Conservation (phyloP, 768 basidiomycete genomes). For the Boletus sensibilis region DNA sequence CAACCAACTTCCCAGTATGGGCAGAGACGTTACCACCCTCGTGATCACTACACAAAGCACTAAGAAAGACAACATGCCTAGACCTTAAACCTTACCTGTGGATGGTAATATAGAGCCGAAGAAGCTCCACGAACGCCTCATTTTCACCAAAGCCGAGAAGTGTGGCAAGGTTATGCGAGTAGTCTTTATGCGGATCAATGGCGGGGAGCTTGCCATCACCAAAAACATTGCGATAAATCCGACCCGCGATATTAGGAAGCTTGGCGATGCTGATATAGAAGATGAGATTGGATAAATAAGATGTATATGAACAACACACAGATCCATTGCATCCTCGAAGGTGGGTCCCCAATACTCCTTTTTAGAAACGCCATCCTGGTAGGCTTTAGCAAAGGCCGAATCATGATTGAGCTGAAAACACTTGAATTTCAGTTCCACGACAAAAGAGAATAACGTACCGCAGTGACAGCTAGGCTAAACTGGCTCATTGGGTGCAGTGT, state of each 20-base stretch:
- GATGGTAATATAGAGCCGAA: slow-evolving; percentile 95
- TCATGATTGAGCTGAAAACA: slow-evolving; percentile 77
- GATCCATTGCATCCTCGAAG: slow-evolving; percentile 87
- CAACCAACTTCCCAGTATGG: slow-evolving; percentile 90
- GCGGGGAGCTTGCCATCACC: slow-evolving; percentile 84
- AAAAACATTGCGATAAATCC: slow-evolving; percentile 86
- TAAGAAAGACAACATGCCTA: not conserved
- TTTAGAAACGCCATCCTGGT: slow-evolving; percentile 89
- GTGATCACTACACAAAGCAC: slow-evolving; percentile 63
- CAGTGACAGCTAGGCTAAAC: slow-evolving; percentile 94
- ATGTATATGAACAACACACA: slow-evolving; percentile 44
- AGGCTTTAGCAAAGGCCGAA: slow-evolving; percentile 94
- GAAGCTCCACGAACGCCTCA: slow-evolving; percentile 84
- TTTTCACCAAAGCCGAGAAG: slow-evolving; percentile 92
- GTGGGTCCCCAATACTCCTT: slow-evolving; percentile 96
- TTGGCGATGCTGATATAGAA: slow-evolving; percentile 77
- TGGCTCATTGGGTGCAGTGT: slow-evolving; percentile 99
- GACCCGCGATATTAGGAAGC: slow-evolving; percentile 93
- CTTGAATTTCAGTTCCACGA: slow-evolving; percentile 1
- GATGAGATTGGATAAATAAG: slow-evolving; percentile 1
- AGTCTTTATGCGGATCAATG: slow-evolving; percentile 82
- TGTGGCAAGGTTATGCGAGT: slow-evolving; percentile 84
- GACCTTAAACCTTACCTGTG: slow-evolving; percentile 57
- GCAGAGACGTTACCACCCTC: slow-evolving; percentile 99
- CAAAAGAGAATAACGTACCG: slow-evolving; percentile 45